Evolutionary conservation across 2,329 filamentous ascomycete genomes (phyloP).

Genomic region (Whalleya microplaca): DNA sequence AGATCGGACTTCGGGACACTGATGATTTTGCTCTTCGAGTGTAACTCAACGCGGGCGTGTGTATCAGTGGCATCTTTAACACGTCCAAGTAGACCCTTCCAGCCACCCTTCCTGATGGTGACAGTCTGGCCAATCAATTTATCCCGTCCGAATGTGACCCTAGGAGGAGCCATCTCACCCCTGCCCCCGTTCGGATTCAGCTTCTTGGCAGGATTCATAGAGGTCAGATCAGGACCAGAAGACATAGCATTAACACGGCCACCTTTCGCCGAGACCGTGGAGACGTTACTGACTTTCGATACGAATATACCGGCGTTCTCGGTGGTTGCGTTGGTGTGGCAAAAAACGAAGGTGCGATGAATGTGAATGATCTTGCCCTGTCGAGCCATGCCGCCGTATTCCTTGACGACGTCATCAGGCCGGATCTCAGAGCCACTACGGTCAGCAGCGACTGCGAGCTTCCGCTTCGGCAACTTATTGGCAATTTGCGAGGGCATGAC

Average conservation of each 20-base stretch:
- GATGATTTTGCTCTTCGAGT: constrained; percentile 91
- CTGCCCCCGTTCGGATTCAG: constrained; percentile 62
- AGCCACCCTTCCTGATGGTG: constrained; percentile 81
- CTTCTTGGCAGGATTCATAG: constrained; percentile 92
- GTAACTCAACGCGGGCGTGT: constrained; percentile 86
- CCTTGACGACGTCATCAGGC: constrained; percentile 88
- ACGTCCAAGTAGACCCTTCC: constrained; percentile 92
- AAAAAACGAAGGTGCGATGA: constrained; percentile 87
- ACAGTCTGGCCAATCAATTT: constrained; percentile 89
- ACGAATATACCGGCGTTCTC: constrained; percentile 93
- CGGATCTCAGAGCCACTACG: constrained; percentile 92
- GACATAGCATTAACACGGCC: constrained; percentile 68
- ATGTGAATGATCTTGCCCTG: constrained; percentile 92
- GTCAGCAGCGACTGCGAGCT: constrained; percentile 87
- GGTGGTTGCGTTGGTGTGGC: constrained; percentile 80
- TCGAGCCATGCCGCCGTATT: constrained; percentile 82
- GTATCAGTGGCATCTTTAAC: constrained; percentile 92
- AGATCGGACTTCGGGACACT: constrained; percentile 81
- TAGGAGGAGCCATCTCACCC: constrained; percentile 68
- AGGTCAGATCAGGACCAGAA: constrained; percentile 76
- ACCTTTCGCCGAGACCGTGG: constrained; percentile 92
- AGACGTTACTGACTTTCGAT: constrained; percentile 80
- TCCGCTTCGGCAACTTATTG: constrained; percentile 82
- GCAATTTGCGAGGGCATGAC: constrained; percentile 90
- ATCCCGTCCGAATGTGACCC: constrained; percentile 76